These are phyloP conservation scores for Calonectria fujianensis DNA, from an alignment of 2,329 filamentous ascomycete species.

Conservation along the genomic window DNA sequence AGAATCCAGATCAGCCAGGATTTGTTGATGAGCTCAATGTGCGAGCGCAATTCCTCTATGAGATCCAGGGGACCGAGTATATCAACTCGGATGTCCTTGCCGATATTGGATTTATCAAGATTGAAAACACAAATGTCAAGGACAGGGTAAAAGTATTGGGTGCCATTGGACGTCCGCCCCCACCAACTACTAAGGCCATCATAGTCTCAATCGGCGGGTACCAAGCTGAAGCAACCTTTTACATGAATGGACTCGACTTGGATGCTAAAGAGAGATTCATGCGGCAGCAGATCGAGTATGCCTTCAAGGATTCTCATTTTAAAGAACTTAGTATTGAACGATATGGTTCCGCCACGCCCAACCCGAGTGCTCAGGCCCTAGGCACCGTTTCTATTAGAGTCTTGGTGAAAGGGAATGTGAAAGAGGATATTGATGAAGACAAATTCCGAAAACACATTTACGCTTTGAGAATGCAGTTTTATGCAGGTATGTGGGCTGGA, in stretches of 20 bases:
- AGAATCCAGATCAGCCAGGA: constrained; percentile 28
- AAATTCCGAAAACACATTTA: constrained; percentile 32
- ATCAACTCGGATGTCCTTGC: constrained; percentile 35
- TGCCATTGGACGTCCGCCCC: constrained; percentile 22
- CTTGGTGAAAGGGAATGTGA: constrained; percentile 26
- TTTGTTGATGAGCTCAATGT: constrained; percentile 33
- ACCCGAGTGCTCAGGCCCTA: constrained; percentile 27
- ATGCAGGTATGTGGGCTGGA: constrained; percentile 13
- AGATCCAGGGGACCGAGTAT: constrained; percentile 35
- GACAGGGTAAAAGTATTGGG: constrained; percentile 22
- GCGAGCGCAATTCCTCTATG: constrained; percentile 35
- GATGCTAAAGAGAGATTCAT: constrained; percentile 39
- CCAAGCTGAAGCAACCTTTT: constrained; percentile 36
- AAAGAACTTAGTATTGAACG: constrained; percentile 35
- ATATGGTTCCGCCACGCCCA: constrained; percentile 10
- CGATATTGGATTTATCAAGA: constrained; percentile 21
- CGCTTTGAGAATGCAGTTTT: constrained; percentile 38
- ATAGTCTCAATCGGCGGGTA: constrained; percentile 32
- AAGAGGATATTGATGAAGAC: constrained; percentile 27
- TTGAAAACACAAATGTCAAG: constrained; percentile 22
- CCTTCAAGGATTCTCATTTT: constrained; percentile 30
- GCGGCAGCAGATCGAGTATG: constrained; percentile 32
- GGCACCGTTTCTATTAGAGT: constrained; percentile 33
- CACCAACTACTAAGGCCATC: constrained; percentile 32
- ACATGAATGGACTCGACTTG: constrained; percentile 35